phyloP scores from a whole-genome alignment of 1,284 basidiomycete genomes.

The Mycena sp. region DNA sequence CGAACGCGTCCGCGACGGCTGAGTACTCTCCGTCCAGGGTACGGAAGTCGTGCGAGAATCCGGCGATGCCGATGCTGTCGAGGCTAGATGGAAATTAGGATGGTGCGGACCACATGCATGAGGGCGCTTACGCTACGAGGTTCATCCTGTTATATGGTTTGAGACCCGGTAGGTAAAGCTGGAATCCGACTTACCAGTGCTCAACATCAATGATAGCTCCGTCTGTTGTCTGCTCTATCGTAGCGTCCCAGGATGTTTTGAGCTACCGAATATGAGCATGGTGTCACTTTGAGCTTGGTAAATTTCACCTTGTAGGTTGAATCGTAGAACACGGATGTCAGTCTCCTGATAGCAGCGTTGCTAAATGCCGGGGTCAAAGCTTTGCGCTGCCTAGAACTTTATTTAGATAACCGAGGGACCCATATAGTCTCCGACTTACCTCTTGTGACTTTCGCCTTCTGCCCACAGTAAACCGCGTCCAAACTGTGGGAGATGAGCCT shows the following conservation, averaged over 20 bases:
- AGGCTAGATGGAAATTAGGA: constrained; percentile 45
- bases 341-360: constrained; percentile 47
- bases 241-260: constrained; percentile 59
- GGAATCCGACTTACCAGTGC: constrained; percentile 52
- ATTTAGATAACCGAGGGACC: background rate
- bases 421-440: constrained; percentile 26
- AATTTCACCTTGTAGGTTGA: constrained; percentile 60
- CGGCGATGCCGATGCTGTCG: constrained; percentile 67
- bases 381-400: constrained; percentile 45
- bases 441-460: constrained; percentile 60
- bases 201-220: constrained; percentile 63
- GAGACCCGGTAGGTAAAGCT: background rate
- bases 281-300: too few relatives aligned
- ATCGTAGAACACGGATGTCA: constrained; percentile 52
- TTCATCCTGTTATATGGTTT: constrained; percentile 52
- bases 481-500: constrained; percentile 43
- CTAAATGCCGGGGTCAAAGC: constrained; percentile 52
- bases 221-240: constrained; percentile 46
- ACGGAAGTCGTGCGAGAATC: constrained; percentile 66
- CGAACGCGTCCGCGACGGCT: constrained; percentile 56
- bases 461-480: constrained; percentile 59
- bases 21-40: constrained; percentile 57
- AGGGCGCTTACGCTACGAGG: constrained; percentile 51
- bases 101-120: background rate
- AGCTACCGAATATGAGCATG: constrained; percentile 43